Base-by-base conservation (phyloP, 2,329 filamentous ascomycete species). In the Chaetomium sp. region DNA sequence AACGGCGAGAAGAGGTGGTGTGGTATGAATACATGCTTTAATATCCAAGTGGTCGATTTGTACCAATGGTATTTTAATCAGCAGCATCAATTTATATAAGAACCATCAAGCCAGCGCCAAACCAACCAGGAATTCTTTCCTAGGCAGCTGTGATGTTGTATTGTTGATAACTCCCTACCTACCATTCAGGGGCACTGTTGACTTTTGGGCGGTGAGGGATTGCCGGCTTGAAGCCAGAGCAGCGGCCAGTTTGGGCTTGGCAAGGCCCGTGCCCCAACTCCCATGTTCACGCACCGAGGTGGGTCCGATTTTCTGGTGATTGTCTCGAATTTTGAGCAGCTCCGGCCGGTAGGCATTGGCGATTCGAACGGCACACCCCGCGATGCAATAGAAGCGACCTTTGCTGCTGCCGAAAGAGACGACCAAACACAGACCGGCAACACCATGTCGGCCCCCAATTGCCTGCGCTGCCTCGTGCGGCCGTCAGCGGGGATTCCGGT, bases 381-480 rank as follows among this genome's bases (percentile, higher is more conserved):
- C 63, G 63, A 72, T 72, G 70, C 67, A 58, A 70, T 70, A 70
- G 63, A 66, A 57, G 54, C 45, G 57, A 56, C 58, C 23, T 53
- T 53, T 23, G 45, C 55, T 60, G 60, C 65, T 60, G 38, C 38
- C 38, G 38, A 42, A 42, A 64, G 55, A 64, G 49, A 63, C 54
- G 31, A 67, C 51, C 47, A 66, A 19, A 59, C 29, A 61, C 23
- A 50, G 62, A 35, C 23, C 57, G 58, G 57, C 31, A 23, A 65
- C 51, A 65, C 75, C 74, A 87, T 87, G 85, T 82, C 83, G 73
- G 83, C 83, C 65, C 77, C 80, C 63, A 83, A 80, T 72, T 85
- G 84, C 78, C 84, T 84, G 82, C 81, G 82, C 78, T 86, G 84
- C 77, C 80, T 87, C 50, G 78, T 81, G 64, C 78, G 82, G 78